Base-by-base conservation (phyloP, 345 rosid species). In the Barbarea vulgaris region DNA sequence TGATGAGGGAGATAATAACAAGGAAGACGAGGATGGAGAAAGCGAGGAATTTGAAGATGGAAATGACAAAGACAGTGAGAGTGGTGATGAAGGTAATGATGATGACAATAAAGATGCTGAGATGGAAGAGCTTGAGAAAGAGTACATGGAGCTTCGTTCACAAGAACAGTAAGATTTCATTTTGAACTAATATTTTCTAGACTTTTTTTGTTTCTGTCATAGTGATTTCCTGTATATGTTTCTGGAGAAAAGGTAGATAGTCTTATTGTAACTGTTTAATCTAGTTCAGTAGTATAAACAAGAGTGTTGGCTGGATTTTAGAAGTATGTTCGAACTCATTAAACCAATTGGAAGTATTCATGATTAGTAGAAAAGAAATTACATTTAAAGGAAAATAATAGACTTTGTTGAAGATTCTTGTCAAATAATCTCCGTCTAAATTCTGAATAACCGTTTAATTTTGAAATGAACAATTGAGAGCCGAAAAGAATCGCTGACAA, bases 51-150 rank as follows among this genome's bases (percentile, higher is more conserved):
- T 52, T 69, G 76, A 55, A 85, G 88, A 82, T 89, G 87, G 87
- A 77, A 69, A 82, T 88, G 74, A 93, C 76, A 17, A 89, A 78
- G 83, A 88, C 81, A 82, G 97, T 88, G 81, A 77, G 62, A 71
- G 68, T 46, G 75, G 59, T 4, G 79, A 66, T 21, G 80, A 67
- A 53, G 62, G 56, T 17, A 37, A 69, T 52, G 73, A 37, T 46
- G 59, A 37, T 41, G 59, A 61, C 22, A 58, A 67, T 60, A 83
- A 76, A 63, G 82, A 82, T 77, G 90, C 79, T 21, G 90, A 87
- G 83, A 86, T 91, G 90, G 89, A 85, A 72, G 91, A 90, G 71
- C 97, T 91, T 56, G 93, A 89, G 78, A 94, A 88, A 79, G 97
- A 89, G 80, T 88, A 85, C 48, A 77, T 53, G 78, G 84, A 84